Percentiles rank a stretch among this genome's conserved stretches.
Conservation (phyloP, 2,329 filamentous ascomycete genomes). For the Colletotrichum caudatum region DNA sequence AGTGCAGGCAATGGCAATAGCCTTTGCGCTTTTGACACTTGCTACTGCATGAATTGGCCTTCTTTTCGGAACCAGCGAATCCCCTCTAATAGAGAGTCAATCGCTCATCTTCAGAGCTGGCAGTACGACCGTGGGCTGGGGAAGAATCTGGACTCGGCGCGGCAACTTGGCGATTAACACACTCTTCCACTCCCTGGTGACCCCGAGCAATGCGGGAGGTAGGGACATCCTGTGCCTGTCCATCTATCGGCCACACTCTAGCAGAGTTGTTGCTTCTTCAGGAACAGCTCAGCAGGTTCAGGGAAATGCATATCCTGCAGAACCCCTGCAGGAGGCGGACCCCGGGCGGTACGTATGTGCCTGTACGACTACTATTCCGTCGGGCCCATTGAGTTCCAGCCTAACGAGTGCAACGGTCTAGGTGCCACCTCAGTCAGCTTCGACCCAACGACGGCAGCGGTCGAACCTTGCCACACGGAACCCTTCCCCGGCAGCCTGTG, state of each 20-base stretch:
- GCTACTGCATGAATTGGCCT: constrained; percentile 36
- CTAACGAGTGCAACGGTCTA: constrained; percentile 29
- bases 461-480: constrained; percentile 30
- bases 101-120: constrained; percentile 1
- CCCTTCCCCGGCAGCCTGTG: constrained; percentile 28
- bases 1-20: constrained; percentile 29
- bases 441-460: constrained; percentile 19
- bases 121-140: constrained; percentile 20
- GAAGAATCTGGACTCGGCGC: constrained; percentile 9
- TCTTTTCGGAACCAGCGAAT: constrained; percentile 28
- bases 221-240: constrained; percentile 32
- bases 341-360: constrained; percentile 14
- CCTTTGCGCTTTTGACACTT: constrained; percentile 31
- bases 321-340: constrained; percentile 36
- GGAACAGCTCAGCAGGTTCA: constrained; percentile 21
- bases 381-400: constrained; percentile 35
- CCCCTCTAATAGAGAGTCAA: constrained; percentile 26
- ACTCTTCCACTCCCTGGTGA: constrained; percentile 25
- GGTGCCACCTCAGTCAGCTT: constrained; percentile 25
- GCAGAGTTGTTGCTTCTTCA: constrained; percentile 29
- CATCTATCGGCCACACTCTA: constrained; percentile 34
- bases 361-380: neutral
- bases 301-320: constrained; percentile 33
- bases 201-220: constrained; percentile 33
- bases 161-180: constrained; percentile 41